Percentiles rank a stretch among this genome's conserved stretches.
These are phyloP conservation scores for Jasminum sambac DNA, from an alignment of 257 asterid species.

Conservation along the genomic window DNA sequence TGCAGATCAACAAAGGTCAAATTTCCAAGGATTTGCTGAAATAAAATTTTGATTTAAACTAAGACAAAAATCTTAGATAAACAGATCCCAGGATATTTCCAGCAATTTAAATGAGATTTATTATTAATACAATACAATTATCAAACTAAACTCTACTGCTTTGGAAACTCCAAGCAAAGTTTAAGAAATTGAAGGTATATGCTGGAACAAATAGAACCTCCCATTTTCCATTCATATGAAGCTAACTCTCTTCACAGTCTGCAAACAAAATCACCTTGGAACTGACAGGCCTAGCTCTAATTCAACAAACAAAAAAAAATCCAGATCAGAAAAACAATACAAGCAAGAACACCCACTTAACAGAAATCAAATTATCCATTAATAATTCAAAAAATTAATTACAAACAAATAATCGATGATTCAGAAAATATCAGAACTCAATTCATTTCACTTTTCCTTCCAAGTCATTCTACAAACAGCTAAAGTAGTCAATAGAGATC, in stretches of 20 bases:
- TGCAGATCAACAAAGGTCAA: neutral
- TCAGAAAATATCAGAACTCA: neutral
- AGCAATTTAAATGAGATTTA: constrained; percentile 7
- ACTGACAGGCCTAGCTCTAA: constrained; percentile 86
- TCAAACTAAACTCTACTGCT: neutral
- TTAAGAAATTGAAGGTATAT: constrained; percentile 3
- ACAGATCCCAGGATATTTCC: neutral
- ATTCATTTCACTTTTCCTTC: neutral
- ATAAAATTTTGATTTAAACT: neutral
- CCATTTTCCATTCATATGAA: constrained; percentile 35
- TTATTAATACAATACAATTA: constrained; percentile 11
- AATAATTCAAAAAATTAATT: constrained; percentile 7
- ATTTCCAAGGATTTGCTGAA: neutral
- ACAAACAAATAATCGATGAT: neutral
- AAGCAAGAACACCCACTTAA: neutral
- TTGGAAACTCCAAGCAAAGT: constrained; percentile 27
- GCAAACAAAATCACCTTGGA: constrained; percentile 74
- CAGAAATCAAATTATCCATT: constrained; percentile 10
- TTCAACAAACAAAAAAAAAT: constrained; percentile 44
- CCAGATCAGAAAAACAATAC: constrained; percentile 39
- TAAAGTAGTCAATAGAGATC: constrained; percentile 1
- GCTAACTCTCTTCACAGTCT: constrained; percentile 35
- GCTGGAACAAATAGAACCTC: constrained; percentile 25
- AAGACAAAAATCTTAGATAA: neutral
- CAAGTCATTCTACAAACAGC: constrained; percentile 15